Evolutionary conservation across 768 basidiomycete species (phyloP).

Genomic region (Mycena belliarum): DNA sequence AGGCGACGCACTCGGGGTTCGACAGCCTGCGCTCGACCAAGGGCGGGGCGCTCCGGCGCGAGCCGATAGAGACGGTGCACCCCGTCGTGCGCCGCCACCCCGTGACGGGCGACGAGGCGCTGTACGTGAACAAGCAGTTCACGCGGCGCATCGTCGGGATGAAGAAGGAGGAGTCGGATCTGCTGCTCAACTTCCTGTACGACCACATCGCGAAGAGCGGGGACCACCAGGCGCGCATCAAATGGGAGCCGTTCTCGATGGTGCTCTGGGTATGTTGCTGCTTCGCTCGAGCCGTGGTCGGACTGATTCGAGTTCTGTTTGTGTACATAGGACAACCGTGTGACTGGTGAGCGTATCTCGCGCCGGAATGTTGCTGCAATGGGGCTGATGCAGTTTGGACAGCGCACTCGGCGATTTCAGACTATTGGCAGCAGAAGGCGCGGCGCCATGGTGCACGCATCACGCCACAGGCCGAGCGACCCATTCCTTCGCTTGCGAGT

Average conservation of each 20-base stretch:
- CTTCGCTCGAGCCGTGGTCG: neutral
- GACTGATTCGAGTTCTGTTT: slow-evolving; percentile 22
- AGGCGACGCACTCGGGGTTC: slow-evolving; percentile 79
- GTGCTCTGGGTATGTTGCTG: slow-evolving; percentile 29
- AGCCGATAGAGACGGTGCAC: slow-evolving; percentile 81
- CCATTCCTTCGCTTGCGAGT: slow-evolving; percentile 55
- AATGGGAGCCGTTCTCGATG: slow-evolving; percentile 77
- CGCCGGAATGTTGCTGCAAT: neutral
- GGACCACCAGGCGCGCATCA: slow-evolving; percentile 77
- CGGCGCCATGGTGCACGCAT: slow-evolving; percentile 79
- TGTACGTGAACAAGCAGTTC: slow-evolving; percentile 87
- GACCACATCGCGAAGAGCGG: slow-evolving; percentile 76
- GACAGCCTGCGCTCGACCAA: slow-evolving; percentile 70
- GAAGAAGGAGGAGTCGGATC: slow-evolving; percentile 83
- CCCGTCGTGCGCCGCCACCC: slow-evolving; percentile 80
- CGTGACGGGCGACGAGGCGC: slow-evolving; percentile 85
- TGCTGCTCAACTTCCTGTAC: slow-evolving; percentile 65
- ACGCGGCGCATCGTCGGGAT: slow-evolving; percentile 80
- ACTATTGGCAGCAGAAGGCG: slow-evolving; percentile 63
- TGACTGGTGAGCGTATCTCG: slow-evolving; percentile 56
- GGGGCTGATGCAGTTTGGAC: neutral
- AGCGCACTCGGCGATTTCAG: slow-evolving; percentile 71
- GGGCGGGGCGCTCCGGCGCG: slow-evolving; percentile 74
- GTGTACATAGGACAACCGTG: slow-evolving; percentile 84
- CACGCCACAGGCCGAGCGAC: slow-evolving; percentile 81